These are phyloP conservation scores for Sclerotiophoma versabilis DNA, from an alignment of 2,329 filamentous ascomycete genomes.

Conservation along the genomic window DNA sequence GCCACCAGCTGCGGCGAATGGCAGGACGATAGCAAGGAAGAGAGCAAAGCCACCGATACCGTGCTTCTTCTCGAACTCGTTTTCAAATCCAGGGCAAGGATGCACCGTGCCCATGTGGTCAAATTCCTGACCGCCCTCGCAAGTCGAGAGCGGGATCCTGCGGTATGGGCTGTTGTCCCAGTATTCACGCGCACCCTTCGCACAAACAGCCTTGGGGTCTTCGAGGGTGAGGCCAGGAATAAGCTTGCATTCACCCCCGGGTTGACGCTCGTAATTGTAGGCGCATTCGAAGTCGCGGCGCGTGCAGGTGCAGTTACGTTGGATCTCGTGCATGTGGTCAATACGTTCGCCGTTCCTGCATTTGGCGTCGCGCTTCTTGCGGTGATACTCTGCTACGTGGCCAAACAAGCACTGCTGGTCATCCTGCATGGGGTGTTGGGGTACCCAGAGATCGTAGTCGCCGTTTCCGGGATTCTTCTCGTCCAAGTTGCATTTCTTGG, in stretches of 20 bases:
- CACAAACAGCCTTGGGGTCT: conserved; percentile 66
- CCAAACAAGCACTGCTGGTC: conserved; percentile 87
- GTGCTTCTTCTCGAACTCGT: conserved; percentile 78
- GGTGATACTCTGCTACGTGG: conserved; percentile 85
- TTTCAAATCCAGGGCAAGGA: conserved; percentile 79
- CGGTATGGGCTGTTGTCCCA: conserved; percentile 88
- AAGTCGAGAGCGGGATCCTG: conserved; percentile 88
- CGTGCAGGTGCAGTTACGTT: conserved; percentile 80
- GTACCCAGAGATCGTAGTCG: conserved; percentile 89
- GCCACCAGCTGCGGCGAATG: conserved; percentile 72
- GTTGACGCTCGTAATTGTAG: conserved; percentile 88
- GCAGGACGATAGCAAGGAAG: conserved; percentile 84
- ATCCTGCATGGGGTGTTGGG: conserved; percentile 81
- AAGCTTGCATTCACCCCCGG: conserved; percentile 77
- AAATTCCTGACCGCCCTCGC: conserved; percentile 74
- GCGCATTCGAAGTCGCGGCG: conserved; percentile 93
- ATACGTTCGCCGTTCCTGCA: conserved; percentile 85
- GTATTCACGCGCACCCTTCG: conserved; percentile 77
- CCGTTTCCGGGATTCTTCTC: conserved; percentile 65
- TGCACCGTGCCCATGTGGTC: conserved; percentile 70
- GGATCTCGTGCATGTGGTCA: conserved; percentile 68
- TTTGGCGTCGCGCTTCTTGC: conserved; percentile 78
- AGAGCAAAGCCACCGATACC: conserved; percentile 75
- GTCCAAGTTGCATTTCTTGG: conserved; percentile 73
- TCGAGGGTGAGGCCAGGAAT: conserved; percentile 75